These are phyloP conservation scores for Cryphonectria carpinicola DNA, from an alignment of 2,329 filamentous ascomycete genomes.

Conservation along the genomic window DNA sequence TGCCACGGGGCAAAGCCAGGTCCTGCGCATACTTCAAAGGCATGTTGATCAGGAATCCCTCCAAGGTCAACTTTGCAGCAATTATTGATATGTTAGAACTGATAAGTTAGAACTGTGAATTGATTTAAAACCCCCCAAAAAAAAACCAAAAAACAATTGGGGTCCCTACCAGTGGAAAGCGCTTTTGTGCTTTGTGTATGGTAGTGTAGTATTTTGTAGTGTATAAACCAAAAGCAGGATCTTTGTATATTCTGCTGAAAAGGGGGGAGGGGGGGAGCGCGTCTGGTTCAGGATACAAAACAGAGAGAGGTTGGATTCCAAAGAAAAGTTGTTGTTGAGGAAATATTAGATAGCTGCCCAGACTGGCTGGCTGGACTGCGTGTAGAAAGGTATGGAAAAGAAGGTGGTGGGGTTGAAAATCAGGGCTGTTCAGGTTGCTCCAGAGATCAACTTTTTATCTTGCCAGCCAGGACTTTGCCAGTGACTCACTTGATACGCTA, in stretches of 20 bases:
- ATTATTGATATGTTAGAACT: neutral
- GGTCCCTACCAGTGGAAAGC: neutral
- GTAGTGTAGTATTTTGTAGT: constrained; percentile 5
- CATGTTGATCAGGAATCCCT: neutral
- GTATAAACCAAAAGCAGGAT: neutral
- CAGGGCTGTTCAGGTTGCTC: neutral
- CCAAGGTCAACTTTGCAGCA: neutral
- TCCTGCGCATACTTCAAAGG: neutral
- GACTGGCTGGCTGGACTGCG: neutral
- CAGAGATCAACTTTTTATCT: neutral
- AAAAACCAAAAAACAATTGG: neutral
- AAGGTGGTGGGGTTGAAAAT: neutral
- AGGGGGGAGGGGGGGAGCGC: neutral
- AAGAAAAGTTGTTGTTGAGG: neutral
- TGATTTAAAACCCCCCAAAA: no score
- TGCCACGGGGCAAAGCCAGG: neutral
- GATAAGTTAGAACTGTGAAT: no score
- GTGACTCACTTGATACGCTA: neutral
- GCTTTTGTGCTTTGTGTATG: neutral
- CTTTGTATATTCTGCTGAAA: neutral
- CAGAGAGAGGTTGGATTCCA: neutral
- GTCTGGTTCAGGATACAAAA: neutral
- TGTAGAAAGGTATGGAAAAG: neutral
- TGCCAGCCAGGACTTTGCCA: neutral
- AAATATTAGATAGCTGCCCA: neutral